Evolutionary conservation across 2,329 filamentous ascomycete genomes (phyloP).

Genomic region (Fusarium drepaniforme): DNA sequence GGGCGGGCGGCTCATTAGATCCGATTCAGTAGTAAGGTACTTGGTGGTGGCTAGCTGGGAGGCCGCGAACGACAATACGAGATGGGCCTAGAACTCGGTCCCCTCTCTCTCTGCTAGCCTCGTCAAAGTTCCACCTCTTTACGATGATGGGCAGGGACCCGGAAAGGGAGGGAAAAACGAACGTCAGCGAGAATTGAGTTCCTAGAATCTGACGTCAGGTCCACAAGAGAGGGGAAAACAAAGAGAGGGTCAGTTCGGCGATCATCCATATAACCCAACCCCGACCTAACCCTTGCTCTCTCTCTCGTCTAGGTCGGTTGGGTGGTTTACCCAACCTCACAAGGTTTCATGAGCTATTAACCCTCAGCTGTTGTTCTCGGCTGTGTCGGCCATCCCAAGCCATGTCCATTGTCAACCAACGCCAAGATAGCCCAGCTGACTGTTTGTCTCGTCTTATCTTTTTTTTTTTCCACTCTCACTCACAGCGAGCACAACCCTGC

Average conservation of each 20-base stretch:
- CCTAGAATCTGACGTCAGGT: slow-evolving; percentile 7
- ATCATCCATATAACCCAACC: not conserved
- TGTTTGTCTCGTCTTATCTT: not conserved
- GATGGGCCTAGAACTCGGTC: not conserved
- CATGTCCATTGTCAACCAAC: not conserved
- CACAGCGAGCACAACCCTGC: not conserved
- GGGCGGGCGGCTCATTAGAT: not conserved
- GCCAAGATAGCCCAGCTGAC: not conserved
- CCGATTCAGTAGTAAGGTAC: not conserved
- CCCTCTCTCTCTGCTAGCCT: not conserved
- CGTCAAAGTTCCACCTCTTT: not conserved
- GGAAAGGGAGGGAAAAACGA: not conserved
- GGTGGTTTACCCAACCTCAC: not conserved
- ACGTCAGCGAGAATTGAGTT: not conserved
- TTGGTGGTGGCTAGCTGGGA: not conserved
- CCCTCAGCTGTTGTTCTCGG: not conserved
- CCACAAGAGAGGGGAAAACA: not conserved
- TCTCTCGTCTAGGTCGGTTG: not conserved
- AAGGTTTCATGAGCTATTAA: not conserved
- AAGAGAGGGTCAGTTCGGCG: not conserved
- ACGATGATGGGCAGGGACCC: not conserved
- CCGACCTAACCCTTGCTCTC: not conserved
- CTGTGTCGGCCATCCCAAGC: not conserved
- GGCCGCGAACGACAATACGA: not conserved
- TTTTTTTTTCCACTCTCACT: not conserved